Conservation (phyloP, 257 asterid species). For the Paulownia fortunei region DNA sequence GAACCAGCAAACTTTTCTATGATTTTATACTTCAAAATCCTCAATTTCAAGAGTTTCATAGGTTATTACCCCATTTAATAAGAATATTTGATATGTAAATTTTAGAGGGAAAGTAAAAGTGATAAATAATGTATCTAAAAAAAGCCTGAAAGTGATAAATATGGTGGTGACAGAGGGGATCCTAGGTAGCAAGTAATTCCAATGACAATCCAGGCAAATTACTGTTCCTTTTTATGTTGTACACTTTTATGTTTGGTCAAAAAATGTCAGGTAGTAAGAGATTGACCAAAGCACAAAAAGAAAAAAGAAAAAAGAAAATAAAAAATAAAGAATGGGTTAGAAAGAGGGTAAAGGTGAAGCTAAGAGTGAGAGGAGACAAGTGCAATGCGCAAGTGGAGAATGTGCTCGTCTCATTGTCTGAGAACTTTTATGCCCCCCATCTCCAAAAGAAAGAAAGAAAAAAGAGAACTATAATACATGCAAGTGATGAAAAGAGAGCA, state of each 20-base stretch:
- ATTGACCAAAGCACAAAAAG: slow-evolving; percentile 54
- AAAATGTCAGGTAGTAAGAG: slow-evolving; percentile 49
- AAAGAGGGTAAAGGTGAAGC: slow-evolving; percentile 46
- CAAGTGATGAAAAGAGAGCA: slow-evolving; percentile 4
- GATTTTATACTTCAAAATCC: not conserved
- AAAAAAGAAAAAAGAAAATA: not conserved
- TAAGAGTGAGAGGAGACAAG: slow-evolving; percentile 29
- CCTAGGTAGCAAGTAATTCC: slow-evolving; percentile 45
- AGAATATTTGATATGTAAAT: not conserved
- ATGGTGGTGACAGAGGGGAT: slow-evolving; percentile 33
- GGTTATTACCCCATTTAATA: not conserved
- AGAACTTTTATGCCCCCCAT: slow-evolving; percentile 39
- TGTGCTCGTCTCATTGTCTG: slow-evolving; percentile 35
- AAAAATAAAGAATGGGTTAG: slow-evolving; percentile 24
- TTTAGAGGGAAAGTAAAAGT: not conserved
- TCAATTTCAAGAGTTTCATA: not conserved
- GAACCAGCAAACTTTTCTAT: not conserved
- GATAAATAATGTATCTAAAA: not conserved
- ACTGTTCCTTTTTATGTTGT: slow-evolving; percentile 40
- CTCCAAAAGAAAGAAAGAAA: slow-evolving; percentile 22
- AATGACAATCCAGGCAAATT: slow-evolving; percentile 40
- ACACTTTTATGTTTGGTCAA: slow-evolving; percentile 61
- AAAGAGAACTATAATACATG: not conserved
- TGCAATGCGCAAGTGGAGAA: slow-evolving; percentile 54
- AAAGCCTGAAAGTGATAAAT: not conserved